Evolutionary conservation across 1,284 basidiomycete genomes (phyloP), one percentile per base, ranked within the genome.

Genomic region (Veloboletus limbatus): DNA sequence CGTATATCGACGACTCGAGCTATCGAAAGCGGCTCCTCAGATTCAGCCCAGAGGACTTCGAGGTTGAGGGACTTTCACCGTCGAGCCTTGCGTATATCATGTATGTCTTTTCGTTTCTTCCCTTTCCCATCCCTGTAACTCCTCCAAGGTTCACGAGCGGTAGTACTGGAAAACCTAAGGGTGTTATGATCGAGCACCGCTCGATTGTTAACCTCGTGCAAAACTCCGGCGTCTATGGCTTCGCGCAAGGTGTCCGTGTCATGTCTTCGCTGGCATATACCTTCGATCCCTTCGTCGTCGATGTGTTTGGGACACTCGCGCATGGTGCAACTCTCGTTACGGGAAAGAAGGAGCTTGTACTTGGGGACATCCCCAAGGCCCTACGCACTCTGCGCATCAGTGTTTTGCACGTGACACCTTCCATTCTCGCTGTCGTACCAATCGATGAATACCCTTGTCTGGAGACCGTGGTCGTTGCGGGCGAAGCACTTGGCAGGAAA

Each of bases 181-280:
- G 57, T n/a, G 58, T 59, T 27, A 62, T 62, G 57, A 54, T 68
- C 35, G 61, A 63, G 44, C 65, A 67, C 39, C 54, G 60, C 7
- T 63, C 63, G n/a, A 67, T 67, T 8, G 49, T 55, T 14, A 67
- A 67, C 26, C 51, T 64, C 1, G 53, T 63, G 30, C 59, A 62
- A 42, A 53, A 53, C 35, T 61, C 60, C 16, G 36, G 39, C 5
- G 45, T 54, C 9, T 61, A 65, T 37, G 60, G 61, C 14, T 60
- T 59, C 45, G 32, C 18, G 5, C 49, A 51, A 42, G 57, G 57
- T 24, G 49, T 26, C 21, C 60, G 60, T 30, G 58, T 63, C 40
- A 47, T 62, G 59, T 62, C 61, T 18, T 65, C 55, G 3, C 40
- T 64, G 22, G 59, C 61, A 1, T 66, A 62, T 37, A 60, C 63